Base-by-base conservation (phyloP, 176 grass and related monocot species). In the Cocos nucifera region DNA sequence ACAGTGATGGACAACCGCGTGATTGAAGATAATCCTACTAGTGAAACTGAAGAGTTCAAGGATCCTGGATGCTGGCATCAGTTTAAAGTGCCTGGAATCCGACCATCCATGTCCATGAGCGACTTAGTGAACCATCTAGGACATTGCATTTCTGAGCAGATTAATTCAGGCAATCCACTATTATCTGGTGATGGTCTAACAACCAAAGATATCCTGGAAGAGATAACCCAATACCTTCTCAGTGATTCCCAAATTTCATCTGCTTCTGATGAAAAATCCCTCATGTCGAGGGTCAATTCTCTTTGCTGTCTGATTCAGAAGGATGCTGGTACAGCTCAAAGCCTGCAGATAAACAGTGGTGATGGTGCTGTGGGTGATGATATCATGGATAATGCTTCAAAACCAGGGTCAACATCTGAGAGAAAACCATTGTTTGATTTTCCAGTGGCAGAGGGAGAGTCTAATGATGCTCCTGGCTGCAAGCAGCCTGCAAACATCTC, bases 251-350 rank as follows among this genome's bases (percentile, higher is more conserved):
- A 86, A 51, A 70, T 77, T 18, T 75, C 63, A 15, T 50, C 29
- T 22, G 3, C 79, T 22, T 64, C 69, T 15, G 85, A 95, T 63
- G 85, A 95, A 63, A 75, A 67, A 44, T 83, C 73, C 65, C 62
- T 95, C 21, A 89, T 95, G 89, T 83, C 76, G 3, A 82, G 82
- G 65, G 89, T 95, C 50, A 80, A 95, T 60, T 95, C 89, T 48
- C 76, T 95, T 3, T 95, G 85, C 62, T 78, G 71, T 53, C 57
- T 95, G 57, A 75, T 95, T 51, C 76, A 95, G 19, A 88, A 62
- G 61, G 85, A 83, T 53, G 27, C 64, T 55, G 16, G 14, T 15
- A 50, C 68, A 28, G 49, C 22, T 4, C 25, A 61, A 23, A 55
- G 16, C 22, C 24, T 59, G 44, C 63, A 60, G 62, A 50, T 21